phyloP scores from a whole-genome alignment of 2,329 filamentous ascomycete species.

The Fusarium coicis region DNA sequence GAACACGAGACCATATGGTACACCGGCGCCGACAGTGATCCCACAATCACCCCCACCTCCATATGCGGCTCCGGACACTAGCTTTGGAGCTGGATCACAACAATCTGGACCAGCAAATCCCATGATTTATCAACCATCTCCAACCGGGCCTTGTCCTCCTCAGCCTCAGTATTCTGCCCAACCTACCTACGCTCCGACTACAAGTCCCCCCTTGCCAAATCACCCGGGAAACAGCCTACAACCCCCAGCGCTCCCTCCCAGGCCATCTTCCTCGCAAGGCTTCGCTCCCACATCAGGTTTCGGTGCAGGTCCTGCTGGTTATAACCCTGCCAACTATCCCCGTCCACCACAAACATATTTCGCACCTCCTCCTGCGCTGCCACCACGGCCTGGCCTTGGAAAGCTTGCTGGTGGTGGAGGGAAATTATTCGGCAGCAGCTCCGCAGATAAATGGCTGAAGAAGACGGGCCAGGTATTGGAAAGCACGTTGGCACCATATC shows the following conservation, averaged over 20 bases:
- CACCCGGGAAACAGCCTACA: constrained; percentile 24
- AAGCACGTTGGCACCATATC: constrained; percentile 47
- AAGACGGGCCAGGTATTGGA: constrained; percentile 51
- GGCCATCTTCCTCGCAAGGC: constrained; percentile 41
- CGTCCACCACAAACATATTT: constrained; percentile 49
- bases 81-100: constrained; percentile 21
- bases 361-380: constrained; percentile 39
- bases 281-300: constrained; percentile 19
- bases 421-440: constrained; percentile 48
- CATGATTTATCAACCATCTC: constrained; percentile 24
- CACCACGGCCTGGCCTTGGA: constrained; percentile 31
- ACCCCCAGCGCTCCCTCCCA: constrained; percentile 45
- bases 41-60: constrained; percentile 41
- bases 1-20: constrained; percentile 10
- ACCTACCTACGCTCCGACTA: constrained; percentile 32
- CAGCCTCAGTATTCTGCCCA: constrained; percentile 40
- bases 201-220: constrained; percentile 10
- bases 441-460: constrained; percentile 50
- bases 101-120: constrained; percentile 21
- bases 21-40: not conserved
- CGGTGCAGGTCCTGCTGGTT: constrained; percentile 38
- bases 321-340: constrained; percentile 44
- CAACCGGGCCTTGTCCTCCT: constrained; percentile 22
- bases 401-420: constrained; percentile 32
- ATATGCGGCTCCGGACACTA: constrained; percentile 30